These are phyloP conservation scores for Gossypium schwendimanii DNA, from an alignment of 441 rosid species.

Conservation along the genomic window DNA sequence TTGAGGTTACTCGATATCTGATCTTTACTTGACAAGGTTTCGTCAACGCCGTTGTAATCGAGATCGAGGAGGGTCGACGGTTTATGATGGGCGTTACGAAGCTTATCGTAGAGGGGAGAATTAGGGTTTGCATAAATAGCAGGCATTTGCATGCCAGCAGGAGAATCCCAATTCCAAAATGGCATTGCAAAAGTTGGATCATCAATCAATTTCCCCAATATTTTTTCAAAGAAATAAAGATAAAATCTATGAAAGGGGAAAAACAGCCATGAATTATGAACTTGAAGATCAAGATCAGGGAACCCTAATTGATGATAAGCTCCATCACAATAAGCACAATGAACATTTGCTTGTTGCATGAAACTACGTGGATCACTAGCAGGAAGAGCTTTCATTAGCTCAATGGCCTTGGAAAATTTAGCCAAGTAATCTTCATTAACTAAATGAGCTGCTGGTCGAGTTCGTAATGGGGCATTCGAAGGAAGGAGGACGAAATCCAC, in stretches of 20 bases:
- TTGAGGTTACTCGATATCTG: constrained; percentile 33
- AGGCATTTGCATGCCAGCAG: constrained; percentile 47
- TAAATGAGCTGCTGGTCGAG: constrained; percentile 49
- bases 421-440: constrained; percentile 33
- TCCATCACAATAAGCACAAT: constrained; percentile 61
- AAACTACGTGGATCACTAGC: constrained; percentile 30
- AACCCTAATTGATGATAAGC: constrained; percentile 52
- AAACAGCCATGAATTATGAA: constrained; percentile 57
- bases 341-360: constrained; percentile 49
- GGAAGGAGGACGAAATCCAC: constrained; percentile 37
- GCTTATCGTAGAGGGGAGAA: constrained; percentile 32
- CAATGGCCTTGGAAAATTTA: constrained; percentile 15
- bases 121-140: constrained; percentile 25
- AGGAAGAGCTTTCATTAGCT: background rate
- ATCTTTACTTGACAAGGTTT: constrained; percentile 3
- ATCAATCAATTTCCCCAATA: constrained; percentile 38
- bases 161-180: background rate
- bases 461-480: constrained; percentile 21
- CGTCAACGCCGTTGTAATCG: constrained; percentile 33
- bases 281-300: constrained; percentile 44
- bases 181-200: constrained; percentile 44
- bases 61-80: constrained; percentile 39
- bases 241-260: constrained; percentile 57
- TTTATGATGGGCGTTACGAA: constrained; percentile 32
- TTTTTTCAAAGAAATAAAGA: constrained; percentile 46